phyloP scores from a whole-genome alignment of 768 basidiomycete species.

The Boletus rufocinnamomeus region DNA sequence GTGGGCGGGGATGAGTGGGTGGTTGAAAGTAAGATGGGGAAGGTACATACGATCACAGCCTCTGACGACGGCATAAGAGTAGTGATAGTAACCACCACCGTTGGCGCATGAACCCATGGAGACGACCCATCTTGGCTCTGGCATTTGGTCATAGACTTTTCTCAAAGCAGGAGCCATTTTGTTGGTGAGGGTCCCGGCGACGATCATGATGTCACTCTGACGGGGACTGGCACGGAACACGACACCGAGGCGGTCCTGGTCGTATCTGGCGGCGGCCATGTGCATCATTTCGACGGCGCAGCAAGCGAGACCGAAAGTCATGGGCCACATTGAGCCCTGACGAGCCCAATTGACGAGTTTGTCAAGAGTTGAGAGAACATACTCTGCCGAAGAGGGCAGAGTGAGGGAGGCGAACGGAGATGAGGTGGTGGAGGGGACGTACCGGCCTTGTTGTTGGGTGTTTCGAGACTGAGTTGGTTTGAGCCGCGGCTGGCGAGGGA shows the following conservation, averaged over 20 bases:
- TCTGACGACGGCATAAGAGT: constrained; percentile 97
- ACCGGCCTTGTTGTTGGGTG: constrained; percentile 90
- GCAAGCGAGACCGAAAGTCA: constrained; percentile 98
- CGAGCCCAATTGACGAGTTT: constrained; percentile 97
- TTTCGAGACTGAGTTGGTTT: constrained; percentile 84
- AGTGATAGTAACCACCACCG: constrained; percentile 96
- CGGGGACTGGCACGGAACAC: constrained; percentile 99
- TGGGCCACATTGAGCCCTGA: constrained; percentile 99
- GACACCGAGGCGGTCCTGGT: constrained; percentile 95
- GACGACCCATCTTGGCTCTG: constrained; percentile 99
- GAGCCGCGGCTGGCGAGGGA: constrained; percentile 74
- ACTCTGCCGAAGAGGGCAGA: constrained; percentile 55
- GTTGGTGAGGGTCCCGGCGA: constrained; percentile 97
- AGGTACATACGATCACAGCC: constrained; percentile 86
- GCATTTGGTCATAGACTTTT: constrained; percentile 99
- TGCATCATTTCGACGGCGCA: constrained; percentile 99
- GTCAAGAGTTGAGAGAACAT: constrained; percentile 94
- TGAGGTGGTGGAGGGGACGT: constrained; percentile 23
- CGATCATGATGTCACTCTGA: constrained; percentile 98
- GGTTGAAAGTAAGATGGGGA: not conserved
- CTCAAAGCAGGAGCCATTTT: constrained; percentile 99
- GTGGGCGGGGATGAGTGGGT: constrained; percentile 12
- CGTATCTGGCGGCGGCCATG: constrained; percentile 98
- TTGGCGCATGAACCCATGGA: constrained; percentile 99
- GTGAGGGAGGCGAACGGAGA: constrained; percentile 3